A percentile compares a stretch with the other conserved stretches of the same genome.
phyloP scores from a whole-genome alignment of 1,284 basidiomycete species.

The Ustilago cynodontis region DNA sequence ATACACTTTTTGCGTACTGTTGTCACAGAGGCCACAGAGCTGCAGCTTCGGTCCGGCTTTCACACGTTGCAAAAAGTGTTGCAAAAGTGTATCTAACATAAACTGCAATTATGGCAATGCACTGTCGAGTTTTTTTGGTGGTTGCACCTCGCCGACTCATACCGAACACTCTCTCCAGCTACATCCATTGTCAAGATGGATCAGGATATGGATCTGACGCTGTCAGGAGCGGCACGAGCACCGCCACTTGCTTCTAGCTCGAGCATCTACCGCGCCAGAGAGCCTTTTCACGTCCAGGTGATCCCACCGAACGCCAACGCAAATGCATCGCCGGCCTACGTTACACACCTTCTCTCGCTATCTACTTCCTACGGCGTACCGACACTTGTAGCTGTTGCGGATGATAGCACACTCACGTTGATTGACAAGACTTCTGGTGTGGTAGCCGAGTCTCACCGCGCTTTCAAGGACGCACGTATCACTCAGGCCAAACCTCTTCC shows the following conservation, averaged over 20 bases:
- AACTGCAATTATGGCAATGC: too few relatives aligned
- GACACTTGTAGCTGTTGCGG: constrained; percentile 47
- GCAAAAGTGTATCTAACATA: too few relatives aligned
- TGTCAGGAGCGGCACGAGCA: constrained; percentile 44
- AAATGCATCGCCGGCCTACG: constrained; percentile 48
- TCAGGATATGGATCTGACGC: constrained; percentile 35
- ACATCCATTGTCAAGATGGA: constrained; percentile 40
- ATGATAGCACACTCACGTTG: constrained; percentile 48
- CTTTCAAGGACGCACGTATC: constrained; percentile 39
- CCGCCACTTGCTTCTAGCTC: constrained; percentile 31
- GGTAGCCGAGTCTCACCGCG: constrained; percentile 35
- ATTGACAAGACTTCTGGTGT: constrained; percentile 52
- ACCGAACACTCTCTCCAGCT: too few relatives aligned
- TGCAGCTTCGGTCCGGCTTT: too few relatives aligned
- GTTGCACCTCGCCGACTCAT: too few relatives aligned
- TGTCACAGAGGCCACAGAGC: too few relatives aligned
- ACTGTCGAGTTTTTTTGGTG: too few relatives aligned
- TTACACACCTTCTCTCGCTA: constrained; percentile 55
- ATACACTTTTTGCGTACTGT: too few relatives aligned
- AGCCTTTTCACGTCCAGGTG: constrained; percentile 46
- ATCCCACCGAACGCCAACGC: constrained; percentile 38
- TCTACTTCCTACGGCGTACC: constrained; percentile 37
- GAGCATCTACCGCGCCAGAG: constrained; percentile 31
- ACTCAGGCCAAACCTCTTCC: constrained; percentile 38
- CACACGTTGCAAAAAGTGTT: too few relatives aligned